Base-by-base conservation (phyloP, 768 basidiomycete species). In the Psilocybe tampanensis region DNA sequence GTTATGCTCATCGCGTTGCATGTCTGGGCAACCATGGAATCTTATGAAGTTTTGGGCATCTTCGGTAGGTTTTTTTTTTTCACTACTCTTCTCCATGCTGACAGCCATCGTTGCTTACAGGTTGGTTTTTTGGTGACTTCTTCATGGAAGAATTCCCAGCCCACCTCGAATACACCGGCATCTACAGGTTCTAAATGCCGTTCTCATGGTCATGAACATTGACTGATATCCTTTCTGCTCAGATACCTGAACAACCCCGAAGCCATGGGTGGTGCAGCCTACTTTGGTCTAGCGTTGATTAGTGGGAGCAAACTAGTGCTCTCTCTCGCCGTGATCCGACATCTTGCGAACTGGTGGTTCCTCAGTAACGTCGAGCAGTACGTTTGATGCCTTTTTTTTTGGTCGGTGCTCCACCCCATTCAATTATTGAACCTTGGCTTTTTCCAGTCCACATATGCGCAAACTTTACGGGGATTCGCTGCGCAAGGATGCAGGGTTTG, bases 101-200 rank as follows among this genome's bases (percentile, higher is more conserved):
- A 11, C 29, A 23, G 26, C 43, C 24, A 36, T 34, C 19, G 24
- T 44, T 23, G 29, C 23, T 33, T 13, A 18, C 23, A 94, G 93
- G 97, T 22, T 99, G 97, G 97, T 95, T 98, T 75, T 99, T 97
- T 64, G 95, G 94, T 21, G 94, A 96, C 73, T 96, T 96, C 75
- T 95, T 95, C 79, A 89, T 95, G 74, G 93, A 96, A 65, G 90
- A 94, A 60, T 95, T 92, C 71, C 94, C 96, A 3, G 76, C 90
- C 0, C 85, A 92, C 58, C 76, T 98, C 8, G 94, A 95, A 57
- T 98, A 98, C 70, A 95, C 94, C 51, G 97, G 97, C 29, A 98
- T 99, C 62, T 99, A 96, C 74, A 86, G 96, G 86, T 94, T 66
- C 9, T 56, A 41, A 5, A 22, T 52, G 1, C 23, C 42, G 19